Base-by-base conservation (phyloP, 108 stramenopile species). In the Fragilaria radians region DNA sequence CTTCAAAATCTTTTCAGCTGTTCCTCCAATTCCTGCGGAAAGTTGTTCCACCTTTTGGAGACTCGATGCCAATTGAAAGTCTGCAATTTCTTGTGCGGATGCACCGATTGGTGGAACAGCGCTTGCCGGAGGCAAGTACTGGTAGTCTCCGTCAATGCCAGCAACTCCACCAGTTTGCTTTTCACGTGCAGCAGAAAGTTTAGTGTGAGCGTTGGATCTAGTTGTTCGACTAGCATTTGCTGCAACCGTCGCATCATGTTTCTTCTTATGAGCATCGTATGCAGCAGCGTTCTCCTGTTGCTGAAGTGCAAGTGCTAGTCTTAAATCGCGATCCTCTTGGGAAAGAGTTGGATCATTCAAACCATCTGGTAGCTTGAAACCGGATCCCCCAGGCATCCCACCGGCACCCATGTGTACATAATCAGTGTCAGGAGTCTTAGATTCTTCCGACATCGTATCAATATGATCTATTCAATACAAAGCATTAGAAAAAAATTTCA, bases 11-110 rank as follows among this genome's bases (percentile, higher is more conserved):
- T 92, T 88, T 32, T 70, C 54, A 84, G 88, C 76, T 36, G 81
- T 74, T 52, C 77, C 76, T 1, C 73, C 85, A 7, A 87, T 93
- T 52, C 88, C 91, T 32, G 88, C 91, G 28, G 81, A 85, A 28
- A 85, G 82, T 63, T 89, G 88, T 61, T 93, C 91, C 29, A 93
- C 73, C 86, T 89, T 93, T 66, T 93, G 91, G 27, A 93, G 70
- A 42, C 87, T 83, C 71, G 82, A 56, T 22, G 91, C 91, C 30
- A 93, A 50, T 52, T 85, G 59, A 57, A 70, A 74, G 59, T 93
- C 91, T 0, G 76, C 78, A 60, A 79, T 68, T 57, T 93, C 87
- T 52, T 89, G 83, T 14, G 90, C 82, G 25, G 62, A 59, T 17
- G 83, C 80, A 11, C 76, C 81, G 31, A 52, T 57, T 47, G 72